phyloP scores from a whole-genome alignment of 345 rosid genomes.

The Hibiscus syriacus region DNA sequence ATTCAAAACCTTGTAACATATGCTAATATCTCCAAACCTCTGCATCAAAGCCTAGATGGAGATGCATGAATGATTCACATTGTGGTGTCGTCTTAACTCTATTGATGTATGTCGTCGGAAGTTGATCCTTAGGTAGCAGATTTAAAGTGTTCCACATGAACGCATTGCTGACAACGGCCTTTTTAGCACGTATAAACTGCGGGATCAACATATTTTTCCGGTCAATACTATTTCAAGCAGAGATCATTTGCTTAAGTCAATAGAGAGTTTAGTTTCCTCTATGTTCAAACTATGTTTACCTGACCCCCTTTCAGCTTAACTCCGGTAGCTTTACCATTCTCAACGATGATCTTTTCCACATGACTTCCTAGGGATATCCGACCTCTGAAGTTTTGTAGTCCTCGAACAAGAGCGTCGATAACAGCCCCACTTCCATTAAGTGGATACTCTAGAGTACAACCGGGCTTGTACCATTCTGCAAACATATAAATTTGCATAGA shows the following conservation, averaged over 20 bases:
- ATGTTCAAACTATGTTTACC: conserved; percentile 36
- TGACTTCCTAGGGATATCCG: conserved; percentile 66
- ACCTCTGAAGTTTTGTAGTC: conserved; percentile 79
- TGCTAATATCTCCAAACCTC: conserved; percentile 30
- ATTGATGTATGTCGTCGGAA: conserved; percentile 51
- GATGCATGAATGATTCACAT: conserved; percentile 99
- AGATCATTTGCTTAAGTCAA: background rate
- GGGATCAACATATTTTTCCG: conserved; percentile 7
- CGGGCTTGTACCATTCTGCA: conserved; percentile 96
- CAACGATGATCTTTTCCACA: conserved; percentile 65
- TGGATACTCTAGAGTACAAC: conserved; percentile 79
- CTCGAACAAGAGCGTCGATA: conserved; percentile 77
- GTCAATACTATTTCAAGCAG: background rate
- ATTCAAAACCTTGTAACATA: background rate
- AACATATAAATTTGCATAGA: conserved; percentile 76
- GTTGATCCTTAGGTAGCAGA: conserved; percentile 54
- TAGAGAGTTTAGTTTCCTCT: background rate
- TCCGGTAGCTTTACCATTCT: conserved; percentile 70
- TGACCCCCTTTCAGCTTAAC: conserved; percentile 79
- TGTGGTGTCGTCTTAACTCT: conserved; percentile 48
- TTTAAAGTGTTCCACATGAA: conserved; percentile 89
- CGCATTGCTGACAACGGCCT: conserved; percentile 89
- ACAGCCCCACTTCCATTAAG: conserved; percentile 77
- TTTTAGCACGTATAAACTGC: conserved; percentile 77
- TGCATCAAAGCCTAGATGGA: conserved; percentile 86